Conservation (phyloP, 2,329 filamentous ascomycete species). For the Epichloe sibirici region DNA sequence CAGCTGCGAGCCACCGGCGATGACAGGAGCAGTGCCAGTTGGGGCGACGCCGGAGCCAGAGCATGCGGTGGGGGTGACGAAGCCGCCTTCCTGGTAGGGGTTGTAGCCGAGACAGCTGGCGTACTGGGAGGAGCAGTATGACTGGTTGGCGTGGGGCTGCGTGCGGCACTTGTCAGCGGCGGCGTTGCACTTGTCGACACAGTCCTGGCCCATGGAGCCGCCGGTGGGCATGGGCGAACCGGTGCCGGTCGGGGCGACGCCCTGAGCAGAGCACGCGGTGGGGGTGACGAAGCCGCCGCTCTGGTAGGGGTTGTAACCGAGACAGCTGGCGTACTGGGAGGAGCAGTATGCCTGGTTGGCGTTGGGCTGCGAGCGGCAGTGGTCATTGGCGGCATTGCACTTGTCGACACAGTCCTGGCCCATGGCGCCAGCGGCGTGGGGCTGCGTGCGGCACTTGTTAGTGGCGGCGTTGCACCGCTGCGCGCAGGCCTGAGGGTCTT, state of each 20-base stretch:
- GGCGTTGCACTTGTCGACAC: neutral
- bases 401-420: too few relatives aligned
- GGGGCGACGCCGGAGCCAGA: neutral
- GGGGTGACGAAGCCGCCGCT: too few relatives aligned
- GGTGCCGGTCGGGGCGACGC: too few relatives aligned
- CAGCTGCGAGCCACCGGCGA: neutral
- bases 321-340: too few relatives aligned
- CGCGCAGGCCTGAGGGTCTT: neutral
- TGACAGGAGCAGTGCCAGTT: neutral
- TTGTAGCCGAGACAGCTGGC: conserved; percentile 3
- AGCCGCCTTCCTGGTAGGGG: neutral
- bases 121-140: neutral
- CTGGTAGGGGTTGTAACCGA: too few relatives aligned
- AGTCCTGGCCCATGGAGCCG: neutral
- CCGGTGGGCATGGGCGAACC: neutral
- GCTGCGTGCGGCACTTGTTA: neutral
- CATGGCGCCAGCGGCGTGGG: neutral
- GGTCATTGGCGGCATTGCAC: too few relatives aligned
- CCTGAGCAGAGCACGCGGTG: too few relatives aligned
- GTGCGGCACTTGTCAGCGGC: neutral
- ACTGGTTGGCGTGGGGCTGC: neutral
- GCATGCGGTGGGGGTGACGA: neutral
- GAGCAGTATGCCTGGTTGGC: too few relatives aligned
- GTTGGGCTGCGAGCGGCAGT: too few relatives aligned
- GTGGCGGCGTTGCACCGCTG: neutral